These are phyloP conservation scores for Plectosphaerella plurivora DNA, from an alignment of 2,329 filamentous ascomycete species.

Conservation along the genomic window DNA sequence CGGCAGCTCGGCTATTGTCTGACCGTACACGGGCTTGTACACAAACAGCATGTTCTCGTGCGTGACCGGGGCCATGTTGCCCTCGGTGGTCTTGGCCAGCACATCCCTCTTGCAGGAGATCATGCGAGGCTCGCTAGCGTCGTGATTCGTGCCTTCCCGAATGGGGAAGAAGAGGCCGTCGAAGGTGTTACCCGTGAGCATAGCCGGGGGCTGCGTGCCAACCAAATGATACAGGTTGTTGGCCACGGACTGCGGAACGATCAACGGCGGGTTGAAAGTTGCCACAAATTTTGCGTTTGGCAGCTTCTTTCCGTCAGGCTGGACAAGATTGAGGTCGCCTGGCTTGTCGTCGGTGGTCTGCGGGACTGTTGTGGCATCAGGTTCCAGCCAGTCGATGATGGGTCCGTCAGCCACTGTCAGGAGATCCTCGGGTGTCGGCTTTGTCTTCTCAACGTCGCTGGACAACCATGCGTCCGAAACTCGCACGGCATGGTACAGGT, in stretches of 20 bases:
- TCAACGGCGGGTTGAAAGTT: conserved; percentile 68
- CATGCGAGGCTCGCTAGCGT: conserved; percentile 53
- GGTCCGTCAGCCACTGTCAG: conserved; percentile 27
- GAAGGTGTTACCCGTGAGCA: conserved; percentile 41
- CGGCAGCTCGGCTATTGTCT: conserved; percentile 61
- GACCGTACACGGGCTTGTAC: conserved; percentile 68
- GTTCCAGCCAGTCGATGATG: conserved; percentile 69
- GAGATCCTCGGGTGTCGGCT: conserved; percentile 38
- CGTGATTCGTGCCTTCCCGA: conserved; percentile 40
- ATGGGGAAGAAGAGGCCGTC: conserved; percentile 56
- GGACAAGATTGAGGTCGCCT: conserved; percentile 47
- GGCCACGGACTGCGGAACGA: conserved; percentile 62
- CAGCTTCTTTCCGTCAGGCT: conserved; percentile 46
- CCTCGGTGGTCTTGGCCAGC: conserved; percentile 30
- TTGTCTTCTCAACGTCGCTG: conserved; percentile 56
- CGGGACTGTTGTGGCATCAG: conserved; percentile 57
- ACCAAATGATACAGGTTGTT: conserved; percentile 57
- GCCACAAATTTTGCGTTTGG: conserved; percentile 73
- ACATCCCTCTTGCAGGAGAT: conserved; percentile 46
- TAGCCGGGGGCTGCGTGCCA: conserved; percentile 37
- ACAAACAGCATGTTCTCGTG: conserved; percentile 63
- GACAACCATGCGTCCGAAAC: conserved; percentile 73
- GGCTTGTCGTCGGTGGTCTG: conserved; percentile 41
- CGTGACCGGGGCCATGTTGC: conserved; percentile 22
- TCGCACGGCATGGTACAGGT: conserved; percentile 56